Base-by-base conservation (phyloP, 2,329 filamentous ascomycete genomes). In the Calonectria pteridis region DNA sequence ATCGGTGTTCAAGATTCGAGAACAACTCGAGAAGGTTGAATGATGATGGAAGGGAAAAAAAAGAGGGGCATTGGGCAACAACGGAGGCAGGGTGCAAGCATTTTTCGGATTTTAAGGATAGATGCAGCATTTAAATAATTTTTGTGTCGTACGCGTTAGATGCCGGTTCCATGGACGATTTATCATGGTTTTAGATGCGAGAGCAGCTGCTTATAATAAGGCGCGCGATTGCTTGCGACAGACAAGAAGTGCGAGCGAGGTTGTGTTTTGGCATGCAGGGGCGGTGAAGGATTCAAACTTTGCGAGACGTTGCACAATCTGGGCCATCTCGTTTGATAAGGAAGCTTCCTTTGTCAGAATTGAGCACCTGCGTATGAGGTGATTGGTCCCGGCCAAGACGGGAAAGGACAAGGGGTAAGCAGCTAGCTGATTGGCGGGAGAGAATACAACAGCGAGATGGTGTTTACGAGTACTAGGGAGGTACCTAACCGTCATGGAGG, bases 1-100 rank as follows among this genome's bases (percentile, higher is more conserved):
- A 31, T 80, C 81, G 18, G 75, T 77, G 51, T 74, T 72, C 35
- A 69, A 58, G 33, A 46, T 58, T 73, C 23, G 67, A 71, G 58
- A 75, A 70, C 37, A 78, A 65, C 6, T 58, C 4, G 35, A 23
- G 43, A 35, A 72, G 37, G 40, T n/a, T 28, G 37, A n/a, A 28
- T 53, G 51, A 62, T 31, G 63, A 66, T 68, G 67, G 37, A 43
- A 62, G n/a, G 64, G 40, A 55, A 63, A 50, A 58, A 55, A 28
- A 46, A 65, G 49, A 31, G 33, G 63, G 29, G 51, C 4, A 31
- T 31, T 14, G 37, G 37, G 23, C 3, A 46, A 59, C 6, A 16
- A 23, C 7, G 16, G 51, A 55, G 26, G 29, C 51, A 23, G 23
- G 14, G 33, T 23, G 20, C 13, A 40, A 26, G 20, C 18, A 40